Base-by-base conservation (phyloP, 1,284 basidiomycete species). In the Pulchroboletus neoregius region DNA sequence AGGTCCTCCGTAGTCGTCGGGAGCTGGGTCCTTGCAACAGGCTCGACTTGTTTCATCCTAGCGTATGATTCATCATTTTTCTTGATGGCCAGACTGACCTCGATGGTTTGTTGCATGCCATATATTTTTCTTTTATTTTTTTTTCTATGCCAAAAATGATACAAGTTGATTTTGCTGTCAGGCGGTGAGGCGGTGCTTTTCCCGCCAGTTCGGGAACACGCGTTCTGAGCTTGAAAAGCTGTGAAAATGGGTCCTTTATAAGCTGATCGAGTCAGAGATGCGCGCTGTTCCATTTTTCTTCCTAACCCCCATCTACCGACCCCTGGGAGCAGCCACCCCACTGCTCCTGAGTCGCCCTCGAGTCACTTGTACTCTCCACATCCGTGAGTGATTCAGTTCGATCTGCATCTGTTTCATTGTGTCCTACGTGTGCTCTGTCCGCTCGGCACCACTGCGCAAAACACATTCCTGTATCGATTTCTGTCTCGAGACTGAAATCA, bases 151-250 rank as follows among this genome's bases (percentile, higher is more conserved):
- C 1, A 11, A 12, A 46, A 20, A 31, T 6, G 6, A 31, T 31
- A 31, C 15, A 4, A n/a, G n/a, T n/a, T n/a, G n/a, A 13, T n/a
- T n/a, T 30, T 30, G 28, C 6, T n/a, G 28, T n/a, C 5, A n/a
- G 12, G 46, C 44, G n/a, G 50, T 23, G 27, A 46, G 50, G 55
- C 50, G 26, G 55, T 65, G 55, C 44, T 49, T 50, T 51, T 51
- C 48, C 56, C 50, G 45, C 45, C 34, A 6, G 26, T 42, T 45
- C 51, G 52, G 61, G 39, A 61, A 61, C 48, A 39, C 51, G 61
- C 65, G 50, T 60, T 70, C 72, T 72, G 72, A 72, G 72, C 55
- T 65, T 70, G 65, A 74, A 73, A 66, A 60, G 63, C 68, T 55
- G 58, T 70, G 71, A 67, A 65, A 56, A 54, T 45, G 50, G 46